These are phyloP conservation scores for Austroboletus festivus DNA, from an alignment of 768 basidiomycete genomes.

Conservation along the genomic window DNA sequence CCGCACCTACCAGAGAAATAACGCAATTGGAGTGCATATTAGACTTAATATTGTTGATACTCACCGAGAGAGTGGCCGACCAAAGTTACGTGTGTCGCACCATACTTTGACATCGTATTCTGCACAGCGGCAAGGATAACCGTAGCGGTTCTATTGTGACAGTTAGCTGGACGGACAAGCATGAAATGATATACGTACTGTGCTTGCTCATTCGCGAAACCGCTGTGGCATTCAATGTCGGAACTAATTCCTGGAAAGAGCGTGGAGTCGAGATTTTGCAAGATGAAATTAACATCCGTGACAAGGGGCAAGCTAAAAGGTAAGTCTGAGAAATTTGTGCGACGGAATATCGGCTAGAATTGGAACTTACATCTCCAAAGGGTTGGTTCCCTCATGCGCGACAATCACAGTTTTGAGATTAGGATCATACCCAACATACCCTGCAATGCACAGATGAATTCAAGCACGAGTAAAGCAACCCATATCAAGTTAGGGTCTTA, in stretches of 20 bases:
- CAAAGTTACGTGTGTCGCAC: constrained; percentile 38
- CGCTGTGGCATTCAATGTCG: constrained; percentile 41
- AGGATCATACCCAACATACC: background rate
- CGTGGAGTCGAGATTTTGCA: constrained; percentile 32
- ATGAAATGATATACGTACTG: constrained; percentile 29
- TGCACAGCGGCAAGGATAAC: constrained; percentile 45
- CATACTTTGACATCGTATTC: constrained; percentile 35
- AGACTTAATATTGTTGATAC: background rate
- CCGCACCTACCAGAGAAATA: constrained; percentile 26
- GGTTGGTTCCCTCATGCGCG: background rate
- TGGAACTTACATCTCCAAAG: too few relatives aligned
- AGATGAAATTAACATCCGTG: constrained; percentile 41
- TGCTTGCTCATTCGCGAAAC: constrained; percentile 44
- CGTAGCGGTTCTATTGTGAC: constrained; percentile 34
- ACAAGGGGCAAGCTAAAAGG: constrained; percentile 29
- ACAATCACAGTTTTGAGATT: background rate
- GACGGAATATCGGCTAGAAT: too few relatives aligned
- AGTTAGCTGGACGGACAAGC: background rate
- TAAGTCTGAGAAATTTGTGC: too few relatives aligned
- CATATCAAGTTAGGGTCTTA: background rate
- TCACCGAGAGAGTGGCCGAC: constrained; percentile 45
- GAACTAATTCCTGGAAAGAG: constrained; percentile 51
- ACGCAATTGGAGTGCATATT: background rate
- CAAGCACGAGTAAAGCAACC: background rate
- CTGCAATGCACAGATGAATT: background rate